Percentiles rank a stretch among this genome's conserved stretches.
phyloP scores from a whole-genome alignment of 805 yeast genomes.

The Suhomyces emberorum region DNA sequence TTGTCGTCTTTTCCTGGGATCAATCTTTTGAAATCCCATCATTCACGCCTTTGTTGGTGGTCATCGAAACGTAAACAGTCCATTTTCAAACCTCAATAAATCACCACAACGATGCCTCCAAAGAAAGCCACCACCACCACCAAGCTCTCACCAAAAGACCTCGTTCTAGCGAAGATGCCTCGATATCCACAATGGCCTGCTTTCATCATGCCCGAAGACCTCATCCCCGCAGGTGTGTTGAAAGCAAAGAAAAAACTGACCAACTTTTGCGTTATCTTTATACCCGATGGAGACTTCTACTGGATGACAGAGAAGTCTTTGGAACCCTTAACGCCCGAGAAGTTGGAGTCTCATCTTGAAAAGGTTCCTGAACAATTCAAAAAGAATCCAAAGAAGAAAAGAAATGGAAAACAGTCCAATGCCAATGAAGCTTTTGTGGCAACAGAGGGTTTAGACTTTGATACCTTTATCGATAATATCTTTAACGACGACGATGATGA shows the following conservation, averaged over 20 bases:
- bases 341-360: constrained; percentile 25
- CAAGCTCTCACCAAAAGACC: constrained; percentile 29
- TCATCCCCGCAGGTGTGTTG: constrained; percentile 35
- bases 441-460: constrained; percentile 34
- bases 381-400: constrained; percentile 16
- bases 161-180: constrained; percentile 45
- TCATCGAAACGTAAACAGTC: too few relatives aligned
- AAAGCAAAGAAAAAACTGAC: constrained; percentile 35
- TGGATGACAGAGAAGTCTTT: constrained; percentile 42
- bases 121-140: constrained; percentile 17
- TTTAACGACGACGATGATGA: constrained; percentile 18
- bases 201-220: constrained; percentile 39
- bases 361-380: constrained; percentile 26
- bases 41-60: too few relatives aligned
- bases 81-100: not conserved
- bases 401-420: constrained; percentile 26
- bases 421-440: constrained; percentile 39
- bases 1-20: too few relatives aligned
- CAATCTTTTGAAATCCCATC: too few relatives aligned
- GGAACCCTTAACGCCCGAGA: constrained; percentile 28
- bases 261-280: constrained; percentile 41
- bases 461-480: constrained; percentile 32
- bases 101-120: constrained; percentile 29
- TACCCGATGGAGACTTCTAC: constrained; percentile 45
- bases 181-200: constrained; percentile 51